phyloP scores from a whole-genome alignment of 1,139 yeast genomes.

The Yamadazyma pseudoaaseri region DNA sequence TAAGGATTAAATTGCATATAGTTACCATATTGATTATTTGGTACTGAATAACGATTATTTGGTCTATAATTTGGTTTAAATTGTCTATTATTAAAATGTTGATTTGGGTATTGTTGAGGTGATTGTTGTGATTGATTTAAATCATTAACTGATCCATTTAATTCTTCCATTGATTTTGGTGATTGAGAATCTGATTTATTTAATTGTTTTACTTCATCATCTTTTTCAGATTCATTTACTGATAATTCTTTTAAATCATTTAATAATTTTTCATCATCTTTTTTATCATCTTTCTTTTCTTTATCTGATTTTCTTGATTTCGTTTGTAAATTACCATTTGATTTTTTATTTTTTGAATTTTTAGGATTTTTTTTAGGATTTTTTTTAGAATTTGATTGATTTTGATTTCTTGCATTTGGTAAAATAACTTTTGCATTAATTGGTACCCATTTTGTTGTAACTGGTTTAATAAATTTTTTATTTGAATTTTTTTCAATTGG shows the following conservation, averaged over 20 bases:
- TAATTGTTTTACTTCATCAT: not conserved
- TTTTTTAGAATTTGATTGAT: conserved; percentile 5
- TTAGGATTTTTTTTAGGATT: conserved; percentile 27
- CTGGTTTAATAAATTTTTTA: conserved; percentile 53
- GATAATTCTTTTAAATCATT: conserved; percentile 8
- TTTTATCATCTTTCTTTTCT: conserved; percentile 4
- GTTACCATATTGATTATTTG: conserved; percentile 13
- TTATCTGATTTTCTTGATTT: conserved; percentile 6
- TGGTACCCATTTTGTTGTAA: conserved; percentile 89
- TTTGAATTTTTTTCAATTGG: conserved; percentile 25
- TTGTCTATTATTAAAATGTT: conserved; percentile 15
- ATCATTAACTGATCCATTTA: conserved; percentile 3
- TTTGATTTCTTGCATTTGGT: conserved; percentile 19
- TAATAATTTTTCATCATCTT: conserved; percentile 8
- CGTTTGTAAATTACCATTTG: conserved; percentile 9
- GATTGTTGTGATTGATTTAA: conserved; percentile 1
- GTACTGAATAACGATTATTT: conserved; percentile 14
- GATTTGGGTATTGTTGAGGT: conserved; percentile 7
- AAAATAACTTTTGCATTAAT: conserved; percentile 69
- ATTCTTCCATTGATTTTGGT: not conserved
- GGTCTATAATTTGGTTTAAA: conserved; percentile 15
- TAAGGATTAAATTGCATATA: conserved; percentile 15
- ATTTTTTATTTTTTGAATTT: conserved; percentile 34
- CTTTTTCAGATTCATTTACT: not conserved
- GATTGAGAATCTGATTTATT: not conserved